These are phyloP conservation scores for Gyromitra esculenta DNA, from an alignment of 2,329 filamentous ascomycete genomes.

Conservation along the genomic window DNA sequence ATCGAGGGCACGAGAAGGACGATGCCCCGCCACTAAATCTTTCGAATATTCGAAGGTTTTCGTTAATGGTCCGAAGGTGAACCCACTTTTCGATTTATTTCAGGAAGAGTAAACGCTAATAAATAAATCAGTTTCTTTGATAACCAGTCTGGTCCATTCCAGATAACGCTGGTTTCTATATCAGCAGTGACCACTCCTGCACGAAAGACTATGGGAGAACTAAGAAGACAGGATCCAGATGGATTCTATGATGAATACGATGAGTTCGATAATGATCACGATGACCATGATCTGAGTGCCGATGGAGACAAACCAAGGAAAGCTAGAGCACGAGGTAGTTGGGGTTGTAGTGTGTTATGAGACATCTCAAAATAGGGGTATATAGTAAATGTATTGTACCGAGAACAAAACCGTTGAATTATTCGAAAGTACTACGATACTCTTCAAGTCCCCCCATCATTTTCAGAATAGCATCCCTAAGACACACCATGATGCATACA, in stretches of 20 bases:
- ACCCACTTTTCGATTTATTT: not conserved
- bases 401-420: not conserved
- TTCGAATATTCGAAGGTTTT: slow-evolving; percentile 71
- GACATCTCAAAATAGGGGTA: not conserved
- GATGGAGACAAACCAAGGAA: not conserved
- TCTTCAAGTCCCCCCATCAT: not conserved
- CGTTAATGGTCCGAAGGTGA: slow-evolving; percentile 84
- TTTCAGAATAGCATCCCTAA: not conserved
- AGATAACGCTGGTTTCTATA: slow-evolving; percentile 19
- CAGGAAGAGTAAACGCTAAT: not conserved
- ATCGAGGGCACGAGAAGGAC: slow-evolving; percentile 72
- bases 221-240: not conserved
- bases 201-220: not conserved
- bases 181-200: slow-evolving; percentile 12
- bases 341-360: slow-evolving; percentile 19
- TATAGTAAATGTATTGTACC: not conserved
- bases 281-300: slow-evolving; percentile 15
- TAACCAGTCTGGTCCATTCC: slow-evolving; percentile 29
- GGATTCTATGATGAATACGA: slow-evolving; percentile 35
- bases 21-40: slow-evolving; percentile 71
- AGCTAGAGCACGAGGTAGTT: not conserved
- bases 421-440: not conserved
- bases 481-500: not conserved
- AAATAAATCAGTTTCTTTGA: slow-evolving; percentile 24
- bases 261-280: slow-evolving; percentile 27